Conservation (phyloP, 306 rosid genomes). For the Gillenia trifoliata region DNA sequence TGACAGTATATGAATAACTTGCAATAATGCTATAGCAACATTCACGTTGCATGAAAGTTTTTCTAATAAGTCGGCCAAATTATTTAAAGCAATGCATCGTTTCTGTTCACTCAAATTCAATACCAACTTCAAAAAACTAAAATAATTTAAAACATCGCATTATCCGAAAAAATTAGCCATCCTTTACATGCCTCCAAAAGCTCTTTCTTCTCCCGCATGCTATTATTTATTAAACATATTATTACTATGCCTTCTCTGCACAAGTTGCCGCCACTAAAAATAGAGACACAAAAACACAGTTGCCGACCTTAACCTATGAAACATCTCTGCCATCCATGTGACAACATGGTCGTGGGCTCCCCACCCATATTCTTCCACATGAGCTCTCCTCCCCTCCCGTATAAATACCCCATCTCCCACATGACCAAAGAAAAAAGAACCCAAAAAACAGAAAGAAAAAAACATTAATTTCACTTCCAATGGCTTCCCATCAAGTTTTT, state of each 20-base stretch:
- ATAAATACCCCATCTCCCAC: background rate
- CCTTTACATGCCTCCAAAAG: background rate
- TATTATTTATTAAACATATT: background rate
- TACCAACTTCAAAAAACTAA: background rate
- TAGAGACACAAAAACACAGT: background rate
- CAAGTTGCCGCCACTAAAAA: background rate
- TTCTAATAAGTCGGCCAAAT: too few species aligned
- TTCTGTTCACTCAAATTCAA: too few species aligned
- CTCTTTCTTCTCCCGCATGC: too few species aligned
- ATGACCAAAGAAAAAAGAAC: background rate
- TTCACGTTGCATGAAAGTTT: too few species aligned
- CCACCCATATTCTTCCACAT: background rate
- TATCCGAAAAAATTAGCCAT: too few species aligned
- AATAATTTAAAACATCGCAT: background rate
- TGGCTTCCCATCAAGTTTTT: constrained; percentile 19
- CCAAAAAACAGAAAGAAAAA: background rate
- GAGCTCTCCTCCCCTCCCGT: background rate
- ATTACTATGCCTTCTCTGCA: background rate
- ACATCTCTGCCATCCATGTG: background rate
- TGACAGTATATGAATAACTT: too few species aligned
- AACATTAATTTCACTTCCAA: background rate
- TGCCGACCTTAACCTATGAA: background rate
- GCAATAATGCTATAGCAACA: too few species aligned
- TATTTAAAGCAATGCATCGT: too few species aligned
- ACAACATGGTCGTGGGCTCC: background rate